Evolutionary conservation across 2,329 filamentous ascomycete genomes (phyloP).

Genomic region (Aureobasidium lini): DNA sequence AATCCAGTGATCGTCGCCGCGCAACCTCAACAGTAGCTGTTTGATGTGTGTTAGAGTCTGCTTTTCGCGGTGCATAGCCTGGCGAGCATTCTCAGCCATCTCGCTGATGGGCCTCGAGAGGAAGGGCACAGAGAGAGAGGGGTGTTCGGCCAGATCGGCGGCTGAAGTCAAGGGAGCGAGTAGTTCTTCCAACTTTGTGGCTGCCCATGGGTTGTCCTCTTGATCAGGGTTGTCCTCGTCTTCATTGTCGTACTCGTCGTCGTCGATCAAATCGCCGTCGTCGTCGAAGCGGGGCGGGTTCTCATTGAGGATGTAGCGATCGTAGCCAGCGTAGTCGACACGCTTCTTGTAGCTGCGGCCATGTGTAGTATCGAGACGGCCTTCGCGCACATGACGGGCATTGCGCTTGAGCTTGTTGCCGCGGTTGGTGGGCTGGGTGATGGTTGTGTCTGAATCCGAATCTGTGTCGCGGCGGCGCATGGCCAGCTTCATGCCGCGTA

Average conservation of each 20-base stretch:
- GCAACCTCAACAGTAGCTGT: slow-evolving; percentile 62
- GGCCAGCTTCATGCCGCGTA: slow-evolving; percentile 60
- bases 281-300: slow-evolving; percentile 69
- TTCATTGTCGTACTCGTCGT: slow-evolving; percentile 18
- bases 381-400: slow-evolving; percentile 62
- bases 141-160: slow-evolving; percentile 66
- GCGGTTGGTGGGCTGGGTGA: slow-evolving; percentile 63
- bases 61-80: slow-evolving; percentile 69
- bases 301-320: slow-evolving; percentile 63
- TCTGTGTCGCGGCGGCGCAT: slow-evolving; percentile 60
- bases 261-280: slow-evolving; percentile 50
- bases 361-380: slow-evolving; percentile 58
- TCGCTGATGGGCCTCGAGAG: slow-evolving; percentile 65
- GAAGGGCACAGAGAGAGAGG: slow-evolving; percentile 67
- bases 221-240: slow-evolving; percentile 54
- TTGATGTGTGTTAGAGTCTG: slow-evolving; percentile 66
- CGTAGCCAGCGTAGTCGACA: slow-evolving; percentile 66
- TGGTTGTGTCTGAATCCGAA: slow-evolving; percentile 68
- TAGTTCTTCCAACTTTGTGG: slow-evolving; percentile 63
- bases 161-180: slow-evolving; percentile 68
- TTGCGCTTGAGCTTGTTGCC: slow-evolving; percentile 73
- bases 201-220: slow-evolving; percentile 67
- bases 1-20: slow-evolving; percentile 65
- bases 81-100: slow-evolving; percentile 60
- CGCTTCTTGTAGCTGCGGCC: slow-evolving; percentile 57